These are phyloP conservation scores for Aspergillus coremiiformis DNA, from an alignment of 495 filamentous ascomycete species.

Conservation along the genomic window DNA sequence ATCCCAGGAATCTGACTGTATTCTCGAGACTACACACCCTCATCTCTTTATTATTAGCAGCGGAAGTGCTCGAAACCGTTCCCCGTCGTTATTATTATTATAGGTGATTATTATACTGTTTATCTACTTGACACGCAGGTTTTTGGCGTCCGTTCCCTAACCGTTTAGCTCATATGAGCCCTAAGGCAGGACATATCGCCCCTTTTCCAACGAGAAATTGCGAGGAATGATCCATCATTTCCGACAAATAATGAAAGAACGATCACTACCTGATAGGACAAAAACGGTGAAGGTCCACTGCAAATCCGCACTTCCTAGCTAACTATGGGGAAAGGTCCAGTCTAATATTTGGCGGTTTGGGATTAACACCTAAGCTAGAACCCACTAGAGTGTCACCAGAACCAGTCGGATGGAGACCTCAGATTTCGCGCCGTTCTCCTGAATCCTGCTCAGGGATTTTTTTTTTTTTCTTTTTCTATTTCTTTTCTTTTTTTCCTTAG, in stretches of 20 bases:
- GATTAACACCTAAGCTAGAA: slow-evolving; percentile 21
- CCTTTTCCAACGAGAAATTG: slow-evolving; percentile 2
- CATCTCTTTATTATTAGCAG: slow-evolving; percentile 2
- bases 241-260: slow-evolving; percentile 3
- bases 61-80: neutral
- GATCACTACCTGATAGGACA: neutral
- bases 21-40: neutral
- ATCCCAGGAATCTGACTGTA: neutral
- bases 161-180: neutral
- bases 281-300: neutral
- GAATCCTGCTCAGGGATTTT: neutral
- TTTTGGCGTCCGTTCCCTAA: neutral
- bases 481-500: neutral
- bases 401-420: slow-evolving; percentile 18
- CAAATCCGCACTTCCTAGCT: slow-evolving; percentile 1
- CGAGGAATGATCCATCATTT: slow-evolving; percentile 3
- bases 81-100: slow-evolving; percentile 8
- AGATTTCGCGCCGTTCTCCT: slow-evolving; percentile 8
- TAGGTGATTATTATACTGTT: slow-evolving; percentile 6
- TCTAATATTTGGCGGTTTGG: slow-evolving; percentile 11
- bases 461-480: neutral
- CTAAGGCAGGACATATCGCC: neutral
- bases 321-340: slow-evolving; percentile 10
- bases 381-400: slow-evolving; percentile 23
- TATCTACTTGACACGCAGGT: slow-evolving; percentile 14